phyloP scores from a whole-genome alignment of 306 rosid genomes.

The Mucuna pruriens region DNA sequence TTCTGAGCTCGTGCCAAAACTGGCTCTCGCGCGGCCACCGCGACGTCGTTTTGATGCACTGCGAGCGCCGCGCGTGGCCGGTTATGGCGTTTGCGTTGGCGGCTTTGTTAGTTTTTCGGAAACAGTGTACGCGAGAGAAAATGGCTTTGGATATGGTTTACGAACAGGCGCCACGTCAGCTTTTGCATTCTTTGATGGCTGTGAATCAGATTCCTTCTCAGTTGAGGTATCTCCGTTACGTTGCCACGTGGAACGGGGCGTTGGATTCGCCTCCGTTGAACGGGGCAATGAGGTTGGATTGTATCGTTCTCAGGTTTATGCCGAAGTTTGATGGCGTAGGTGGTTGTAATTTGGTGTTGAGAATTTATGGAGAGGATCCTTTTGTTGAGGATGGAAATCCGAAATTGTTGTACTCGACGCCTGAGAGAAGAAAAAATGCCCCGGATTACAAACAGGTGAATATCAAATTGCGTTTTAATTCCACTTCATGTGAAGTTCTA shows the following conservation, averaged over 20 bases:
- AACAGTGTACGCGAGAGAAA: constrained; percentile 64
- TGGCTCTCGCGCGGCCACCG: constrained; percentile 67
- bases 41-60: constrained; percentile 71
- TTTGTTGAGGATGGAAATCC: constrained; percentile 53
- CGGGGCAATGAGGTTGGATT: constrained; percentile 69
- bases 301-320: constrained; percentile 63
- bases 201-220: constrained; percentile 77
- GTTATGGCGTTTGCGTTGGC: constrained; percentile 77
- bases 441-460: constrained; percentile 41
- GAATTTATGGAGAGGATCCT: constrained; percentile 72
- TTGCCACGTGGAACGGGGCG: constrained; percentile 65
- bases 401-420: constrained; percentile 57
- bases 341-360: constrained; percentile 66
- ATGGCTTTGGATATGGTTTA: constrained; percentile 76
- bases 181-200: constrained; percentile 60
- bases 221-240: constrained; percentile 68
- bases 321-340: constrained; percentile 62
- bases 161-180: constrained; percentile 69
- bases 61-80: constrained; percentile 75
- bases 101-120: constrained; percentile 62
- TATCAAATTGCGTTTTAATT: background rate
- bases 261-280: constrained; percentile 68
- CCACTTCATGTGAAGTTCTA: background rate
- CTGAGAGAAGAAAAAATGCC: constrained; percentile 45
- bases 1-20: constrained; percentile 63